Evolutionary conservation across 2,329 filamentous ascomycete species (phyloP), one percentile per base, ranked within the genome.

Genomic region (Aspergillus tubingensis): DNA sequence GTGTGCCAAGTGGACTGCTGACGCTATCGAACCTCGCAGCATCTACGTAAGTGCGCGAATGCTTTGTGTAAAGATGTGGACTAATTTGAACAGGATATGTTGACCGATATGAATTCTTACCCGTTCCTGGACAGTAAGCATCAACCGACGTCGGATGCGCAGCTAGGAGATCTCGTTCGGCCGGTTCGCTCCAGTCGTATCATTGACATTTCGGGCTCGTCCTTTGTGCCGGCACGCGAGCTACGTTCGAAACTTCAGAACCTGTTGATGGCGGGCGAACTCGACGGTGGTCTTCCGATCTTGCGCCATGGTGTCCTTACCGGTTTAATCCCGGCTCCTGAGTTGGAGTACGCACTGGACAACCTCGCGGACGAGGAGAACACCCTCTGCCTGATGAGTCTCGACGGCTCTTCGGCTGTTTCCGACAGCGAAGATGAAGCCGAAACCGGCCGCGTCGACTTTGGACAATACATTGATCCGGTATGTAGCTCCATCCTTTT

Each of bases 71-170:
- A n/a, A 8, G 17, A 3, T 38, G 11, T 23, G 19, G 11, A 57
- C 68, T 74, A 55, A 76, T 55, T 13, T 7, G 38, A 32, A 6
- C 68, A 91, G 86, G 95, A 98, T 72, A 85, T 98, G 10, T 82
- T 98, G 17, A 98, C 93, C 0, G 92, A 95, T 73, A 94, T 99
- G 90, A 98, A 99, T 76, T 90, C 91, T 2, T 99, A 98, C 67
- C 95, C 95, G 0, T 97, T 96, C 79, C 85, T 99, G n/a, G 92
- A 96, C 77, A 96, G 96, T 78, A 98, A 97, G 75, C 86, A 93
- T 63, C 92, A 96, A 67, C 93, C 94, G 1, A 83, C 96, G 17
- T 96, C 97, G 74, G 96, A 93, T 0, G 89, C 90, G 0, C 90
- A 96, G 57, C 83, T 99, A 0, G 90, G 88, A 13, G 94, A 96